Evolutionary conservation across 2,329 filamentous ascomycete species (phyloP).

Genomic region (Furcasterigmium furcatum): DNA sequence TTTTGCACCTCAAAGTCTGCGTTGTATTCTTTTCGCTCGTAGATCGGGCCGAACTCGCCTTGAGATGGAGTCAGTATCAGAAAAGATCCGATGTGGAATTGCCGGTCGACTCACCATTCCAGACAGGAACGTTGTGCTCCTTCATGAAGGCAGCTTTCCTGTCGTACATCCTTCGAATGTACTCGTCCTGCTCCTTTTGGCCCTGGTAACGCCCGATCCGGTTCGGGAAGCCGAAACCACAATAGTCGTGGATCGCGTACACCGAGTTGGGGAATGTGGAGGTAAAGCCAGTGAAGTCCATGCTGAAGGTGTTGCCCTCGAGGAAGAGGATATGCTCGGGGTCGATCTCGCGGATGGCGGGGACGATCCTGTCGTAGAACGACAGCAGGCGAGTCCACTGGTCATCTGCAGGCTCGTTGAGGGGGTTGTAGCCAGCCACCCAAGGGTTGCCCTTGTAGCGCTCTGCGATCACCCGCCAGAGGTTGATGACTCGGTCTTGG

Average conservation of each 20-base stretch:
- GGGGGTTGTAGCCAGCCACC: slow-evolving; percentile 36
- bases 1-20: slow-evolving; percentile 33
- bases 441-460: slow-evolving; percentile 38
- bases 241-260: slow-evolving; percentile 47
- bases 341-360: slow-evolving; percentile 28
- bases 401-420: slow-evolving; percentile 15
- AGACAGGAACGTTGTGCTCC: slow-evolving; percentile 29
- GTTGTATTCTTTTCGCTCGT: slow-evolving; percentile 21
- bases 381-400: slow-evolving; percentile 25
- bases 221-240: slow-evolving; percentile 37
- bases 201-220: slow-evolving; percentile 23
- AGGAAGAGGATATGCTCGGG: slow-evolving; percentile 41
- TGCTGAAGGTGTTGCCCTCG: slow-evolving; percentile 39
- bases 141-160: slow-evolving; percentile 36
- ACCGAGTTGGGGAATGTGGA: slow-evolving; percentile 30
- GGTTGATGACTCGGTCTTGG: slow-evolving; percentile 39
- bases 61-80: slow-evolving; percentile 15
- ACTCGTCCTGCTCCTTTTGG: slow-evolving; percentile 31
- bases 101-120: slow-evolving; percentile 38
- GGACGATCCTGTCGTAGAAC: slow-evolving; percentile 31
- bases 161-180: slow-evolving; percentile 26
- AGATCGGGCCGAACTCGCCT: slow-evolving; percentile 32
- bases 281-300: slow-evolving; percentile 30
- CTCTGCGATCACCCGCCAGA: slow-evolving; percentile 38
- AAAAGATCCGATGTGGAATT: neutral